Evolutionary conservation across 441 rosid species (phyloP), one percentile per base, ranked within the genome.

Genomic region (Erodium texanum): DNA sequence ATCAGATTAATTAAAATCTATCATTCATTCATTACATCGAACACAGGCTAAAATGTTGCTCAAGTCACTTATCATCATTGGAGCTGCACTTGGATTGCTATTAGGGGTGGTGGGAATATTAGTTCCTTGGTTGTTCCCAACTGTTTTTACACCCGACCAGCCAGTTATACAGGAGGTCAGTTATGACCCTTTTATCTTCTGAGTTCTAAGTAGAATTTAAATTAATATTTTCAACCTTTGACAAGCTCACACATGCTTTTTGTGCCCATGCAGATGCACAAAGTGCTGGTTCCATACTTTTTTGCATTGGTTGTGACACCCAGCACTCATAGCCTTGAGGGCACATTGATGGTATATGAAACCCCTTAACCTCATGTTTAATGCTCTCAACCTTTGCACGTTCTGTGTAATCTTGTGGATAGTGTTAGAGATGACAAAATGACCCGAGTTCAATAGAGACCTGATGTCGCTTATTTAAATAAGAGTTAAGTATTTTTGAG

Each of bases 61-160:
- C 2, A 79, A 74, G 71, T 79, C 80, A 9, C 84, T 78, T 59
- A 61, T 73, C 52, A 67, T 74, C 20, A 75, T 78, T 11, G 78
- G 81, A 70, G 75, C 54, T 52, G 27, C 67, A 10, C 58, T 77
- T 24, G 80, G 84, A 74, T 67, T 78, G 58, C n/a, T 32, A 2
- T 71, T 78, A 54, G 84, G 74, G 0, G 3, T 48, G 50, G 52
- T 76, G 56, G 84, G 84, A 64, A 68, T 74, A 3, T 69, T 66
- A 64, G 72, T 75, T 65, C 81, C 84, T 64, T 71, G 79, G 80
- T 56, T 69, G 62, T 74, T 78, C 52, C 80, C 84, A 20, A 65
- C 56, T 20, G 65, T 78, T 65, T 81, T 81, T 54, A 81, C 84
- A 24, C 72, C 74, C 12, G 81, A 78, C 64, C 74, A 58, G 18